Conservation (phyloP, 768 basidiomycete genomes). For the Pleurotus sapidus region DNA sequence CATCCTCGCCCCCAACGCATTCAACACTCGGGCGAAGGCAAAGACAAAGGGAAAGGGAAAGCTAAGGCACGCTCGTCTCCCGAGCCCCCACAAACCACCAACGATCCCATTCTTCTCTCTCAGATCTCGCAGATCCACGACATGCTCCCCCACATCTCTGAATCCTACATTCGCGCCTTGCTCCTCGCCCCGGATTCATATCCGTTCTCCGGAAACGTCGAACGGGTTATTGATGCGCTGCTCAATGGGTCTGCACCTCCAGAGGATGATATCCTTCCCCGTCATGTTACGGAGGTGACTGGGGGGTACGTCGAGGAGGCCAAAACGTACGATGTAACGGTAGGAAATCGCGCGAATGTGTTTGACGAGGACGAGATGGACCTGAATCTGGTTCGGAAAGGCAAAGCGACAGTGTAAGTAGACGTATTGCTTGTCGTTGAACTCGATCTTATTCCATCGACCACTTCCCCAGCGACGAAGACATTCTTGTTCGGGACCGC, state of each 20-base stretch:
- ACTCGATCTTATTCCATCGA: neutral
- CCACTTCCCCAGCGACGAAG: slow-evolving; percentile 37
- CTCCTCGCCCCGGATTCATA: slow-evolving; percentile 41
- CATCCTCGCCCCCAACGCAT: neutral
- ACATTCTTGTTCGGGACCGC: slow-evolving; percentile 50
- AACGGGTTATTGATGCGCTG: slow-evolving; percentile 67
- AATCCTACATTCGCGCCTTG: slow-evolving; percentile 56
- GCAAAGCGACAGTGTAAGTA: slow-evolving; percentile 52
- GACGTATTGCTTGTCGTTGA: slow-evolving; percentile 22
- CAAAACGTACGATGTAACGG: slow-evolving; percentile 1
- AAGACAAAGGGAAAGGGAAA: slow-evolving; percentile 41
- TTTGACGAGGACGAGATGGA: slow-evolving; percentile 78
- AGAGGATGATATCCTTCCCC: slow-evolving; percentile 18
- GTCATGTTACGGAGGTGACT: neutral
- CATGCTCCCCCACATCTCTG: slow-evolving; percentile 63
- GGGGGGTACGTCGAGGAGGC: slow-evolving; percentile 7
- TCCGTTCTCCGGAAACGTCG: slow-evolving; percentile 51
- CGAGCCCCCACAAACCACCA: slow-evolving; percentile 10
- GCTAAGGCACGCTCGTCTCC: neutral
- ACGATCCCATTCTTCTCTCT: slow-evolving; percentile 47
- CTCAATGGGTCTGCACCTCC: slow-evolving; percentile 68
- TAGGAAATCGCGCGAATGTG: slow-evolving; percentile 51
- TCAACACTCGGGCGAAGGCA: slow-evolving; percentile 26
- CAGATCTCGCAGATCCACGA: slow-evolving; percentile 72
- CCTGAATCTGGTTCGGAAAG: slow-evolving; percentile 50